Conservation (phyloP, 2,329 filamentous ascomycete species). For the Aureobasidium musti region DNA sequence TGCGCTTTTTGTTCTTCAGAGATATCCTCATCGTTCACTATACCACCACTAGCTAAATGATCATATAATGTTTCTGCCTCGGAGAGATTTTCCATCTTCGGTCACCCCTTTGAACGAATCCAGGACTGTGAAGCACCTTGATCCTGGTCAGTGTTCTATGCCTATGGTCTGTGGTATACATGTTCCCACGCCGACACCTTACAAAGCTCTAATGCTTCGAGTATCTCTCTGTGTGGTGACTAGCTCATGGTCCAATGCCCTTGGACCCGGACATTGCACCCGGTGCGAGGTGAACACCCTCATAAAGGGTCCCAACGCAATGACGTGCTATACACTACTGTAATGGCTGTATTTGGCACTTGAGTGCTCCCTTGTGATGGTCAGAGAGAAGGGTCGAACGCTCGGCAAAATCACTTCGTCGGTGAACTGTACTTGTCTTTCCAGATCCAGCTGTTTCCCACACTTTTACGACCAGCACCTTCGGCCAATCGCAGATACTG, state of each 20-base stretch:
- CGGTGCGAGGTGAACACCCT: not conserved
- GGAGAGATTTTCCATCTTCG: not conserved
- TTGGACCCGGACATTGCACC: not conserved
- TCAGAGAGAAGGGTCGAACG: not conserved
- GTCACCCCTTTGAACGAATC: not conserved
- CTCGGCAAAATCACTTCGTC: not conserved
- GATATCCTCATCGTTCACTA: constrained; percentile 4
- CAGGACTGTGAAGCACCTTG: not conserved
- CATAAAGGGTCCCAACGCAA: not conserved
- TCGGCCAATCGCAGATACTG: constrained; percentile 93
- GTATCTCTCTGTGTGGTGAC: not conserved
- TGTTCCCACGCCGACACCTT: not conserved
- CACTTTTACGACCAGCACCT: constrained; percentile 80
- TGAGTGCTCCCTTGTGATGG: not conserved
- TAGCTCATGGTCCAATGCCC: not conserved
- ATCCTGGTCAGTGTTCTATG: not conserved
- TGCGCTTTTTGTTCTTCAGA: constrained; percentile 2
- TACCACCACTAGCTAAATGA: constrained; percentile 9
- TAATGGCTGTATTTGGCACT: too few relatives aligned
- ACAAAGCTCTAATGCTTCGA: not conserved
- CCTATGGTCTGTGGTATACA: not conserved
- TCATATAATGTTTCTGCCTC: constrained; percentile 4
- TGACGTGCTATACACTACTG: not conserved
- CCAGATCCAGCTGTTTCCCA: constrained; percentile 99
- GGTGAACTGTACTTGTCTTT: constrained; percentile 78